Percentiles rank a stretch among this genome's conserved stretches.
phyloP scores from a whole-genome alignment of 306 rosid species.

The Arachis hypogaea region DNA sequence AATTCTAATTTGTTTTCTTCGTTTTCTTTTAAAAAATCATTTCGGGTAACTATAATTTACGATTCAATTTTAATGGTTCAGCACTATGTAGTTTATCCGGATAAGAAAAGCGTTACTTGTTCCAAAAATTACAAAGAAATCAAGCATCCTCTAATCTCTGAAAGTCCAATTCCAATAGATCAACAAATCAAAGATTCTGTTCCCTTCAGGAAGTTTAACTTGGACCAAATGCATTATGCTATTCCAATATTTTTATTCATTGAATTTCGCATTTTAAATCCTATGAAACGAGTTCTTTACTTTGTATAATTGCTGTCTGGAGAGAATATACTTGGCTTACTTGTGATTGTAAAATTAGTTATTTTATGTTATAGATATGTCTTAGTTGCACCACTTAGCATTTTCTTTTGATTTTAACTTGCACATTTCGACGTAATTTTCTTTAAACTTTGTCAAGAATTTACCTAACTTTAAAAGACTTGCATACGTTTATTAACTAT shows the following conservation, averaged over 20 bases:
- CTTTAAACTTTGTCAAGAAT: too few relatives aligned
- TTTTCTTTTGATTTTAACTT: too few relatives aligned
- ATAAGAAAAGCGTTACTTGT: constrained; percentile 31
- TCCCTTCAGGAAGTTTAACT: constrained; percentile 20
- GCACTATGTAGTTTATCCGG: constrained; percentile 68
- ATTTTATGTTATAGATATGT: too few relatives aligned
- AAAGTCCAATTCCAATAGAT: constrained; percentile 20
- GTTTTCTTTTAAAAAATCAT: background rate
- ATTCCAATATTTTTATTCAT: background rate
- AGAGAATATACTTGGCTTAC: too few relatives aligned
- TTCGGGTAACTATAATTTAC: constrained; percentile 76
- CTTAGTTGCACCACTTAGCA: too few relatives aligned
- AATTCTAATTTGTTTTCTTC: background rate
- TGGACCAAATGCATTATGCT: background rate
- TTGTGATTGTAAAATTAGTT: too few relatives aligned
- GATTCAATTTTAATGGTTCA: constrained; percentile 72
- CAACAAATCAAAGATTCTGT: constrained; percentile 33
- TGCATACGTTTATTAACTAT: too few relatives aligned
- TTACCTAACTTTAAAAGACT: too few relatives aligned
- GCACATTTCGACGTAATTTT: too few relatives aligned
- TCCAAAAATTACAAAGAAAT: constrained; percentile 39
- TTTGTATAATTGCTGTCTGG: too few relatives aligned
- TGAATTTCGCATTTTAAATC: background rate
- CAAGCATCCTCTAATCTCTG: constrained; percentile 42
- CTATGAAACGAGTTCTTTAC: background rate